Evolutionary conservation across 2,329 filamentous ascomycete genomes (phyloP).

Genomic region (Fusarium anguioides): DNA sequence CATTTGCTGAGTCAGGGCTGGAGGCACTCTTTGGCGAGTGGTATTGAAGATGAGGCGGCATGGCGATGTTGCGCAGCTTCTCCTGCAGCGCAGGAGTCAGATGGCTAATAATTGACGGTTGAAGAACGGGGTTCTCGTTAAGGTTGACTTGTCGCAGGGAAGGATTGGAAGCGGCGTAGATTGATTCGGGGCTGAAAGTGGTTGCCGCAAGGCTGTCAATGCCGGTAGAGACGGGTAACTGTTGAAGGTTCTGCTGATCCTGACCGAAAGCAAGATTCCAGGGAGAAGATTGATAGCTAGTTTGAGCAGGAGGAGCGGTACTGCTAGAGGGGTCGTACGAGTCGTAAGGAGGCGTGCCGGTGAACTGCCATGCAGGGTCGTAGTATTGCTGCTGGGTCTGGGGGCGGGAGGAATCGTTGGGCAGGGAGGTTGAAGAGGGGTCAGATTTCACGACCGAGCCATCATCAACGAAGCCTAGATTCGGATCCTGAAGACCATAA

Average conservation of each 20-base stretch:
- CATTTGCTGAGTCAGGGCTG: conserved; percentile 67
- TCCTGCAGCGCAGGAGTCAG: conserved; percentile 71
- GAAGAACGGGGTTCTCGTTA: conserved; percentile 47
- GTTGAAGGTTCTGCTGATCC: conserved; percentile 48
- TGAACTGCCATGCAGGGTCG: conserved; percentile 61
- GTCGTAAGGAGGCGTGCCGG: conserved; percentile 60
- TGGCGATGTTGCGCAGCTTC: conserved; percentile 71
- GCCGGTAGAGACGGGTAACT: conserved; percentile 49
- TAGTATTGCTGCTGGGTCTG: conserved; percentile 50
- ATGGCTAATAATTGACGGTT: conserved; percentile 41
- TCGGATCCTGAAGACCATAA: conserved; percentile 59
- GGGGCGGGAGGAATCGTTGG: conserved; percentile 51
- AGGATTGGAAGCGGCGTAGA: conserved; percentile 48
- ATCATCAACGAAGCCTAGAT: conserved; percentile 53
- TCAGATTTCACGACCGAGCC: conserved; percentile 49
- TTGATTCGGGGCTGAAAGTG: conserved; percentile 51
- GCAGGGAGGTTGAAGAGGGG: conserved; percentile 45
- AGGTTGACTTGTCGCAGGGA: conserved; percentile 45
- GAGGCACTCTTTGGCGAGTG: conserved; percentile 67
- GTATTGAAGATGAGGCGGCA: conserved; percentile 72
- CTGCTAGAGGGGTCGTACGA: conserved; percentile 55
- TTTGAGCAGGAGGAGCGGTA: conserved; percentile 49
- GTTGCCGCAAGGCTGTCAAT: conserved; percentile 49
- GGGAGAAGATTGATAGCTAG: conserved; percentile 49
- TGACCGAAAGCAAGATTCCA: conserved; percentile 51